Base-by-base conservation (phyloP, 257 asterid species). In the Rauvolfia tetraphylla region DNA sequence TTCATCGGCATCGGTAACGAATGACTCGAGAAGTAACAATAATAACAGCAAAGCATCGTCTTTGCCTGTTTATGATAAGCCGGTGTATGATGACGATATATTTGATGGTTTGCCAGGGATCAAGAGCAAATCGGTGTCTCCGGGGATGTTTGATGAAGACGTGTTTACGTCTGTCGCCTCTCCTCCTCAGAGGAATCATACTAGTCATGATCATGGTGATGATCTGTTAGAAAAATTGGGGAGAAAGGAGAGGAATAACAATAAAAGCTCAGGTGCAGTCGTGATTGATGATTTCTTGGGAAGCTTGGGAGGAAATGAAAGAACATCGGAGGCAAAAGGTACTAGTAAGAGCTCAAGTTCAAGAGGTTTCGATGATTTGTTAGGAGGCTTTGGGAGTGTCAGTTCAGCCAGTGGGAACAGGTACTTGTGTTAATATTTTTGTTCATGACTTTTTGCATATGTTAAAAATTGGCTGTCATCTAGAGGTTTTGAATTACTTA, bases 71-170 rank as follows among this genome's bases (percentile, higher is more conserved):
- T 95, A 91, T 71, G 99, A 95, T 84, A 93, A 90, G 83, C 99
- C 99, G 38, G 91, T 93, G 57, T 95, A 95, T 27, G 98, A 95
- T 20, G 99, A 95, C 44, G 99, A 95, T 85, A 89, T 95, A 61
- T 95, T 95, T 68, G 92, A 89, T 72, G 98, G 98, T 53, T 81
- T 95, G 85, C 96, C 98, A 3, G 98, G 98, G 79, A 10, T 95
- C 86, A 95, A 90, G 83, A 89, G 83, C 85, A 95, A 91, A 82
- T 74, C 93, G 18, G 83, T 80, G 54, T 56, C 90, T 31, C 75
- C 96, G 17, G 85, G 79, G 80, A 83, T 76, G 78, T 93, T 91
- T 79, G 97, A 90, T 5, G 90, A 88, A 4, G 86, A 93, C 18
- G 90, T 84, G 70, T 95, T 93, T 75, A 88, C 81, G 11, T 48